Percentiles rank a stretch among this genome's conserved stretches.
Evolutionary conservation across 2,329 filamentous ascomycete species (phyloP).

Genomic region (Alternaria longipes): DNA sequence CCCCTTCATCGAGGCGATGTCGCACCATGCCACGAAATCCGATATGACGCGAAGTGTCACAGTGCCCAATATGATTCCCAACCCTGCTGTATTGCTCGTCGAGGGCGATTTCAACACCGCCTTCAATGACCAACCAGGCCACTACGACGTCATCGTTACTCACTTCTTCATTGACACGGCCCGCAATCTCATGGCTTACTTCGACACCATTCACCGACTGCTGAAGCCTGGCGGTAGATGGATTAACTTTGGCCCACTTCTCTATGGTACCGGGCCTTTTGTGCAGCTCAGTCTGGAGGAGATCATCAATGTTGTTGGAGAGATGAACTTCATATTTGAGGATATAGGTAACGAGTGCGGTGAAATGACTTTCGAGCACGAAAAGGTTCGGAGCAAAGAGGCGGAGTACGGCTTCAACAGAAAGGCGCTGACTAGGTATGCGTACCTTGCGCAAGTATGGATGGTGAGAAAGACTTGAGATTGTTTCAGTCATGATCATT

Average conservation of each 20-base stretch:
- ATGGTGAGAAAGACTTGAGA: conserved; percentile 51
- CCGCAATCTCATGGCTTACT: conserved; percentile 63
- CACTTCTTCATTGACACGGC: conserved; percentile 71
- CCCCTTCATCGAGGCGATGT: conserved; percentile 66
- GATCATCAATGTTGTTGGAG: conserved; percentile 59
- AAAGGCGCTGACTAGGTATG: conserved; percentile 61
- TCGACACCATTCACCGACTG: conserved; percentile 62
- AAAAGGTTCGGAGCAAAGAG: conserved; percentile 56
- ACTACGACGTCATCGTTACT: conserved; percentile 63
- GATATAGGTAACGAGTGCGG: conserved; percentile 56
- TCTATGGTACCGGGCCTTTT: conserved; percentile 65
- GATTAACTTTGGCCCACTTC: conserved; percentile 66
- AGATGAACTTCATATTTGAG: conserved; percentile 63
- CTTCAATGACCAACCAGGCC: conserved; percentile 32
- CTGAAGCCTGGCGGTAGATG: conserved; percentile 61
- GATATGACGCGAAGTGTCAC: conserved; percentile 59
- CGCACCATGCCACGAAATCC: conserved; percentile 61
- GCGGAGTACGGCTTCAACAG: conserved; percentile 64
- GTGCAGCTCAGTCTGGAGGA: conserved; percentile 66
- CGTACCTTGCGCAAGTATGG: conserved; percentile 66
- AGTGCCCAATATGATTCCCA: conserved; percentile 54
- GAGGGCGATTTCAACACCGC: conserved; percentile 66
- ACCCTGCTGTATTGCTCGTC: conserved; percentile 56
- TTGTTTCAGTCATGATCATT: too few species aligned
- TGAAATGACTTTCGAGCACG: conserved; percentile 53